phyloP scores from a whole-genome alignment of 2,329 filamentous ascomycete genomes.

The Plectosphaerella plurivora region DNA sequence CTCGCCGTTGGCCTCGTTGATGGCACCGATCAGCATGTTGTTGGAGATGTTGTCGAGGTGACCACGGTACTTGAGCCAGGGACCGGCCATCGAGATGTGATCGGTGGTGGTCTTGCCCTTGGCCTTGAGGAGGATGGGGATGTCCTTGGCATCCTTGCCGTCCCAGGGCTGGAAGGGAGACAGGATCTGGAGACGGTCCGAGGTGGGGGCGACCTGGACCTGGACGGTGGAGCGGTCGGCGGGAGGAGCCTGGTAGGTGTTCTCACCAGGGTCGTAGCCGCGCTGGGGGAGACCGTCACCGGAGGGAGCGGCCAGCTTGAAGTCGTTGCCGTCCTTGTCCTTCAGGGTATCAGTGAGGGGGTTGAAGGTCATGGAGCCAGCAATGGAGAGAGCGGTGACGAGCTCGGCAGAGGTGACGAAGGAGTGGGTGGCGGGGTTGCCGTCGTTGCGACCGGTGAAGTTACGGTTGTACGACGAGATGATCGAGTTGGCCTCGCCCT shows the following conservation, averaged over 20 bases:
- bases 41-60: conserved; percentile 99
- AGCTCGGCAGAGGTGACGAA: conserved; percentile 91
- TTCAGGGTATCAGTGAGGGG: conserved; percentile 87
- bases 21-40: conserved; percentile 98
- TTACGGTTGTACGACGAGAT: conserved; percentile 99
- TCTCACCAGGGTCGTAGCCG: conserved; percentile 85
- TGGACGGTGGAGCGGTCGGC: conserved; percentile 65
- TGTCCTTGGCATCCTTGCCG: conserved; percentile 78
- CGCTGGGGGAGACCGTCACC: conserved; percentile 74
- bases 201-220: conserved; percentile 82
- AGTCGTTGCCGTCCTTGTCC: conserved; percentile 95
- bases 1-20: conserved; percentile 93
- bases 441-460: conserved; percentile 97
- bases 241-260: conserved; percentile 96
- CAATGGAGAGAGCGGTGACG: conserved; percentile 80
- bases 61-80: conserved; percentile 98
- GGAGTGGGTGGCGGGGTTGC: conserved; percentile 89
- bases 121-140: conserved; percentile 94
- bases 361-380: conserved; percentile 88
- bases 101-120: conserved; percentile 96
- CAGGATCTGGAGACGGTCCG: conserved; percentile 91
- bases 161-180: conserved; percentile 84
- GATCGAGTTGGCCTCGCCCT: conserved; percentile 94
- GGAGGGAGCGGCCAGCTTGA: conserved; percentile 75
- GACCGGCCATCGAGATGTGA: conserved; percentile 95